Conservation (phyloP, 2,329 filamentous ascomycete genomes). For the Cordyceps farinosa region DNA sequence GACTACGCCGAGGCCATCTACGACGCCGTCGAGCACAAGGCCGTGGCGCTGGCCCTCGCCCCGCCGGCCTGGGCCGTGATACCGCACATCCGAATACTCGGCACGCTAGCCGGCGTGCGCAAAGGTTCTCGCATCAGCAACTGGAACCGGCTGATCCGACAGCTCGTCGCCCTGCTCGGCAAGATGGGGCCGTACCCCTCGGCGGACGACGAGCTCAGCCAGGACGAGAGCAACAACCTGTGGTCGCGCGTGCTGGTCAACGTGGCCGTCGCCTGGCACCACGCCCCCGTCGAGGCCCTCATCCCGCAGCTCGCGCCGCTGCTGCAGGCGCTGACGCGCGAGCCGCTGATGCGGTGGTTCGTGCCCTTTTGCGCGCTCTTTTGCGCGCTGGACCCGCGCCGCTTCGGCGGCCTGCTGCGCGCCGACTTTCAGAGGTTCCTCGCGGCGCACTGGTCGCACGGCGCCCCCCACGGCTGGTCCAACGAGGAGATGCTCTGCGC, state of each 20-base stretch:
- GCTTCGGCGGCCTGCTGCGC: constrained; percentile 76
- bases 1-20: constrained; percentile 62
- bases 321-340: constrained; percentile 60
- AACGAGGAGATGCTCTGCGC: constrained; percentile 68
- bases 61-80: constrained; percentile 39
- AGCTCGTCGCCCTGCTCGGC: constrained; percentile 51
- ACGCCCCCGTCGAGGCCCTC: constrained; percentile 74
- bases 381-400: constrained; percentile 65
- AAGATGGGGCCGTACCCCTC: constrained; percentile 43
- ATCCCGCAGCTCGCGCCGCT: constrained; percentile 67
- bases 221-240: constrained; percentile 39
- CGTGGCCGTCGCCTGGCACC: constrained; percentile 65
- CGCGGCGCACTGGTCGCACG: constrained; percentile 66
- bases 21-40: constrained; percentile 41
- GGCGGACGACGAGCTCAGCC: constrained; percentile 30
- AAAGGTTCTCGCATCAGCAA: constrained; percentile 70
- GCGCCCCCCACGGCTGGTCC: constrained; percentile 45
- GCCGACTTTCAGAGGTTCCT: constrained; percentile 84
- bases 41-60: constrained; percentile 11
- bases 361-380: constrained; percentile 82
- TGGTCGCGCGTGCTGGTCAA: constrained; percentile 59
- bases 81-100: constrained; percentile 58
- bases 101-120: constrained; percentile 71
- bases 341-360: constrained; percentile 68
- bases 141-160: constrained; percentile 65